Percentiles rank a stretch among this genome's conserved stretches.
Evolutionary conservation across 140 eudicot species (phyloP).

Genomic region (Ambrosia hybrid): DNA sequence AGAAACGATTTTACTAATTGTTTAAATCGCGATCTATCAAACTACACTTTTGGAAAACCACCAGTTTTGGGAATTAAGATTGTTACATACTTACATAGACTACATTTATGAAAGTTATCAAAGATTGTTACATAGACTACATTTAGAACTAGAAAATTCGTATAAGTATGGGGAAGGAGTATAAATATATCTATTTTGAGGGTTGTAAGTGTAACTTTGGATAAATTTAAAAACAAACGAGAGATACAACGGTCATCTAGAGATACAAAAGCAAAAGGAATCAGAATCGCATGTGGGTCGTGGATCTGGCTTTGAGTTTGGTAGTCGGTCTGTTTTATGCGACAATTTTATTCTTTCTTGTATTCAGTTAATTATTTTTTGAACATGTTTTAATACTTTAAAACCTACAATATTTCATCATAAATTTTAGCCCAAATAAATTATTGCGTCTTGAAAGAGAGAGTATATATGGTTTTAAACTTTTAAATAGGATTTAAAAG

Average conservation of each 20-base stretch:
- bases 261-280: conserved; percentile 37
- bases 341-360: conserved; percentile 17
- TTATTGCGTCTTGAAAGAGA: not conserved
- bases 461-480: not conserved
- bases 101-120: too few species aligned
- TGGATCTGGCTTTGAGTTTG: conserved; percentile 28
- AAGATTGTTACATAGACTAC: too few species aligned
- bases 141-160: not conserved
- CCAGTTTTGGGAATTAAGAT: not conserved
- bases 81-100: too few species aligned
- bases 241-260: conserved; percentile 41
- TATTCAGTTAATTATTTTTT: conserved; percentile 13
- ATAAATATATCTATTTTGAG: not conserved
- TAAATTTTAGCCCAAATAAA: not conserved
- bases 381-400: not conserved
- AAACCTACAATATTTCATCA: not conserved
- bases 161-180: not conserved
- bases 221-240: not conserved
- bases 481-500: conserved; percentile 1
- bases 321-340: conserved; percentile 23
- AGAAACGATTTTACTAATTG: not conserved
- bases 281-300: conserved; percentile 48
- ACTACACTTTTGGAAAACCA: not conserved
- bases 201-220: conserved; percentile 26
- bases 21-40: not conserved